Evolutionary conservation across 257 asterid genomes (phyloP), one percentile per base, ranked within the genome.

Genomic region (Solanum etuberosum): DNA sequence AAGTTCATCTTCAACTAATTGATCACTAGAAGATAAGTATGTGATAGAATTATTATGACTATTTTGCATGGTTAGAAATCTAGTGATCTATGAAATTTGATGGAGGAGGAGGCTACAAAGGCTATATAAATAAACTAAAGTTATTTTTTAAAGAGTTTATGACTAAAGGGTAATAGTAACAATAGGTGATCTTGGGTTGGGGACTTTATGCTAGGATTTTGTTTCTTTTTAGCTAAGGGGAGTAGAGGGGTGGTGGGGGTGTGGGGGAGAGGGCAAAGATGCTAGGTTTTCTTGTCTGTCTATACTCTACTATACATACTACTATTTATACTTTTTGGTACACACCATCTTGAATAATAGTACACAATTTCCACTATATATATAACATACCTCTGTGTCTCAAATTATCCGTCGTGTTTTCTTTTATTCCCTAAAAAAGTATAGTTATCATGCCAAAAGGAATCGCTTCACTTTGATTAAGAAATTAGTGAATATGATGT

Each of bases 61-160:
- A 89, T 48, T 88, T 86, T 92, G 94, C 98, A 93, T 93, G 94
- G 68, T 29, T 78, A 31, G 59, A 83, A 87, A 34, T 59, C 21
- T 48, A 37, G 71, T 16, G 57, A 48, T 72, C n/a, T 32, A 73
- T 35, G 61, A 61, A 65, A 70, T 67, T 38, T 78, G 5, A 29
- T 29, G 38, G 65, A 43, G 89, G 87, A 51, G 61, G 80, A 71
- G 86, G 83, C 70, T 72, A 23, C 78, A 70, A 34, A 0, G 86
- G 85, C 85, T 83, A 83, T 88, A 83, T 83, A 86, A 74, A 70
- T 34, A 83, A 86, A 67, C 46, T 31, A 7, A 42, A 29, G 3
- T 23, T 43, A 15, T 48, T 37, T 37, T 48, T 73, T 72, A 38
- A 18, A 74, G 78, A 63, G 77, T 77, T 80, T 65, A 70, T 76